Evolutionary conservation across 495 filamentous ascomycete genomes (phyloP).

Genomic region (Antarctomyces pellizariae): DNA sequence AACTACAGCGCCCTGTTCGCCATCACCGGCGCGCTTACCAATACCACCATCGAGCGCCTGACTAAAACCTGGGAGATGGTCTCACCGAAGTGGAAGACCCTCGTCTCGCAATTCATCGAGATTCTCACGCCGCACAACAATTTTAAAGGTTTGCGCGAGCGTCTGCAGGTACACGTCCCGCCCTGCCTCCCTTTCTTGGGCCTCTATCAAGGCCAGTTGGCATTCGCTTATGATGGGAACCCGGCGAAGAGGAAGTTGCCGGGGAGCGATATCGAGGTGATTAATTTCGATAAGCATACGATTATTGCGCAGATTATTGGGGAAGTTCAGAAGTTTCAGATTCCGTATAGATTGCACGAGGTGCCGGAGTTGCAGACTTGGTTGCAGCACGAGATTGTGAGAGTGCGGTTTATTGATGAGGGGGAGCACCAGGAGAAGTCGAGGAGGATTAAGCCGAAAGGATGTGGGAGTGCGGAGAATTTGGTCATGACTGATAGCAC

Average conservation of each 20-base stretch:
- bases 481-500: too few relatives aligned
- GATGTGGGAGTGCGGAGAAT: too few relatives aligned
- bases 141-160: constrained; percentile 70
- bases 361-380: constrained; percentile 82
- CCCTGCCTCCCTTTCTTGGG: constrained; percentile 95
- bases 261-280: constrained; percentile 42
- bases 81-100: constrained; percentile 60
- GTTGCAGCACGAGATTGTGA: constrained; percentile 66
- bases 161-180: constrained; percentile 68
- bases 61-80: constrained; percentile 86
- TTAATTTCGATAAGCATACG: constrained; percentile 97
- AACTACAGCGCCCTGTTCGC: constrained; percentile 97
- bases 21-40: constrained; percentile 81
- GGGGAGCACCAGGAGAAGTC: too few relatives aligned
- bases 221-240: constrained; percentile 84
- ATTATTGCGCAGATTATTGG: constrained; percentile 88
- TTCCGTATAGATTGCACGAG: constrained; percentile 70
- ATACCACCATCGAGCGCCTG: constrained; percentile 75
- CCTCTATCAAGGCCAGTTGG: constrained; percentile 76
- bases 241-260: constrained; percentile 45
- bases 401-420: too few relatives aligned
- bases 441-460: too few relatives aligned
- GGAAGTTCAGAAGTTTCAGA: constrained; percentile 90
- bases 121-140: constrained; percentile 81
- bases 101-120: constrained; percentile 49